Base-by-base conservation (phyloP, 169 alveolate species). In the Cryptosporidium viatorum region DNA sequence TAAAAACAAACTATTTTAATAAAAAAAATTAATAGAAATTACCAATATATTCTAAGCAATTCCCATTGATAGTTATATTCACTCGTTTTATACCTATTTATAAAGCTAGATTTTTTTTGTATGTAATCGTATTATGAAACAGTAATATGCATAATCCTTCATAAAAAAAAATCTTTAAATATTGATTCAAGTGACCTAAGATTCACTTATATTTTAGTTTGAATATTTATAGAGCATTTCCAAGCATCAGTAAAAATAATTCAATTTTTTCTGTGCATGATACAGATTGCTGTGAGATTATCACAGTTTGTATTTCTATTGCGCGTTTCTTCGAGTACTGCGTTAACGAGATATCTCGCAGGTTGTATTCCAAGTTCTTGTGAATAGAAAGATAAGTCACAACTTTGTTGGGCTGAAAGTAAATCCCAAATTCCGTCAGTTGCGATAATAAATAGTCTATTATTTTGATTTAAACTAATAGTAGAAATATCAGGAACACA, bases 401-500 rank as follows among this genome's bases (percentile, higher is more conserved):
- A 41, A 48, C 93, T 93, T 67, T 85, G 91, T 65, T 89, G 91
- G 8, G 93, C 93, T 26, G 92, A 73, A 29, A 70, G 43, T 29
- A 93, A 85, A 84, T 94, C 96, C 97, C 97, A 94, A 50, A 94
- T 84, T 31, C 97, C 97, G 59, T 94, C 97, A 1, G 97, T 91
- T 3, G 96, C 97, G 31, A 93, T 91, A 14, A 92, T 75, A 52
- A 86, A 71, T 71, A 92, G 85, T 45, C 74, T 92, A 84, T 86
- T 91, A n/a, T 67, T 84, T 10, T 70, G 73, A 23, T 55, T 85
- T 29, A 93, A 71, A 37, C 84, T 84, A 33, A 91, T 80, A 0
- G 85, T 84, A 26, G 92, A 70, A 10, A 92, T 87, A 33, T 93
- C 96, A 18, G 96, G 95, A 37, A 85, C 92, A 62, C 89, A 84